phyloP scores from a whole-genome alignment of 371 early-diverging fungal genomes.

The Rhizopus microsporus region DNA sequence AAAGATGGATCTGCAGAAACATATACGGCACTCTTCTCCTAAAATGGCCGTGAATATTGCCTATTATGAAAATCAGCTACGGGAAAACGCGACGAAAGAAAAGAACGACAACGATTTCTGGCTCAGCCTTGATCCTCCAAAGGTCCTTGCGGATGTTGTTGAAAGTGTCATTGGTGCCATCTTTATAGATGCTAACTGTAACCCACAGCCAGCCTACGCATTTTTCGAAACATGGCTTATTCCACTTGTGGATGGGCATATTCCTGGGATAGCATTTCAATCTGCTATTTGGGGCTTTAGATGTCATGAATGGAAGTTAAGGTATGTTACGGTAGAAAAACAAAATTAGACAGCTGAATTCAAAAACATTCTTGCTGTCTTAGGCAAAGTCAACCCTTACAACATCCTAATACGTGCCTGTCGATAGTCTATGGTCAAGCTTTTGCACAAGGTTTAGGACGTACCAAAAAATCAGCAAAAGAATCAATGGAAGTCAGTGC shows the following conservation, averaged over 20 bases:
- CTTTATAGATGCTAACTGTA: constrained; percentile 78
- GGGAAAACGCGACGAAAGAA: constrained; percentile 29
- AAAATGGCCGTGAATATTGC: constrained; percentile 47
- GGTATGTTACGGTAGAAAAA: constrained; percentile 39
- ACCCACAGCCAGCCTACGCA: constrained; percentile 47
- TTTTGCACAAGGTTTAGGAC: constrained; percentile 34
- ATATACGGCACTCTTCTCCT: constrained; percentile 64
- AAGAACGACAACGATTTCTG: constrained; percentile 62
- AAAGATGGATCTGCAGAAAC: constrained; percentile 58
- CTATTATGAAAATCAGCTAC: constrained; percentile 39
- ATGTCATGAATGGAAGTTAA: constrained; percentile 38
- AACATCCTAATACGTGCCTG: constrained; percentile 31
- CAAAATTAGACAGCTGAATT: constrained; percentile 11
- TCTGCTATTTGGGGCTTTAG: constrained; percentile 38
- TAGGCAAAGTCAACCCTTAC: neutral
- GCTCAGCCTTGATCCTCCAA: constrained; percentile 74
- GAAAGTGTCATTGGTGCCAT: constrained; percentile 91
- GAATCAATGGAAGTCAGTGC: constrained; percentile 43
- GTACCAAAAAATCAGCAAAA: constrained; percentile 43
- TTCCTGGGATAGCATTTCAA: constrained; percentile 48
- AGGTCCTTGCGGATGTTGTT: constrained; percentile 84
- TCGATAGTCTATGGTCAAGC: constrained; percentile 44
- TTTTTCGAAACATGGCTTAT: constrained; percentile 54
- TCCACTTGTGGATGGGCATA: constrained; percentile 51
- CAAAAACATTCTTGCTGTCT: too few relatives aligned